Conservation (phyloP, 371 early-diverging fungal species). For the Blakeslea trispora region DNA sequence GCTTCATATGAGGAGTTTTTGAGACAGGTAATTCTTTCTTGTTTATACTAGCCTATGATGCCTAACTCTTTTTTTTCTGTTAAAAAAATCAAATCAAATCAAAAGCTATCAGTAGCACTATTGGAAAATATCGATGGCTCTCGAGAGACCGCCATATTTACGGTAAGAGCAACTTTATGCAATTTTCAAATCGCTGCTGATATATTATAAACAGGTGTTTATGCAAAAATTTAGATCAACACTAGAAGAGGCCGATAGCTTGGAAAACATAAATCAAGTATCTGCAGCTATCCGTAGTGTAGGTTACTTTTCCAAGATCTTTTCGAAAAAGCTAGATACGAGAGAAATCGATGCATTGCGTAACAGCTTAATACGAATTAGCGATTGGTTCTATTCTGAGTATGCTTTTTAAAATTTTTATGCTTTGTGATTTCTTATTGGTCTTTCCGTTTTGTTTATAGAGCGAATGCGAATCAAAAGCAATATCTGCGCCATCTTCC, state of each 20-base stretch:
- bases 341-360: constrained; percentile 50
- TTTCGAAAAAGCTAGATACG: constrained; percentile 42
- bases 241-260: constrained; percentile 39
- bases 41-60: neutral
- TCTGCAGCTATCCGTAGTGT: constrained; percentile 72
- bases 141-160: constrained; percentile 20
- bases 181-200: too few relatives aligned
- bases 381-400: constrained; percentile 61
- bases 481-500: constrained; percentile 55
- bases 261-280: constrained; percentile 44
- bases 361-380: constrained; percentile 53
- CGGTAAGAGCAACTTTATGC: too few relatives aligned
- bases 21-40: constrained; percentile 1
- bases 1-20: constrained; percentile 15
- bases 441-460: constrained; percentile 11
- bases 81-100: too few relatives aligned
- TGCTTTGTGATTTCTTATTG: neutral
- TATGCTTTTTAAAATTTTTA: too few relatives aligned
- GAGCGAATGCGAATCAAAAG: constrained; percentile 36
- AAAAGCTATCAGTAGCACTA: constrained; percentile 11
- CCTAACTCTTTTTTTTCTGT: too few relatives aligned
- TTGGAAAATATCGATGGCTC: constrained; percentile 19
- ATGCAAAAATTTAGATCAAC: constrained; percentile 44
- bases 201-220: too few relatives aligned
- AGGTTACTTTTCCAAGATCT: constrained; percentile 71